A percentile compares a stretch with the other conserved stretches of the same genome.
Evolutionary conservation across 257 asterid species (phyloP).

Genomic region (Solanum ossicruentum): DNA sequence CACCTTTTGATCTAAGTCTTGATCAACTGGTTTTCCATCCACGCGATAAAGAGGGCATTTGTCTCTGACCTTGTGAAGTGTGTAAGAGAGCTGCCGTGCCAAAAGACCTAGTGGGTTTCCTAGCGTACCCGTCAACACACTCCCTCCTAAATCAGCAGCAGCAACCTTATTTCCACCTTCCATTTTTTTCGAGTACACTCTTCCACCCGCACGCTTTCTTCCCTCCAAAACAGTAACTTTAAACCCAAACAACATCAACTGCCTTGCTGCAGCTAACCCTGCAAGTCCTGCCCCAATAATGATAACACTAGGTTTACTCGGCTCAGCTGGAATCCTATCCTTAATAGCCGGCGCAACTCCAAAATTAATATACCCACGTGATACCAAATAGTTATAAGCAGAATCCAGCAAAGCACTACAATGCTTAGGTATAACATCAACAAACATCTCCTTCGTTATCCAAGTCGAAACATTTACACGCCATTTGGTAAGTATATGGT

Average conservation of each 20-base stretch:
- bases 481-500: conserved; percentile 77
- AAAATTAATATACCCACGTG: conserved; percentile 80
- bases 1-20: conserved; percentile 56
- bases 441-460: conserved; percentile 73
- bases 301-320: conserved; percentile 40
- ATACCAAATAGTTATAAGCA: conserved; percentile 57
- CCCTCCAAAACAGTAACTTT: conserved; percentile 89
- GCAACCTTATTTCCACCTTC: conserved; percentile 50
- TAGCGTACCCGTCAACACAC: conserved; percentile 84
- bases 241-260: conserved; percentile 84
- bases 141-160: conserved; percentile 93
- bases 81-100: conserved; percentile 70
- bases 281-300: conserved; percentile 92
- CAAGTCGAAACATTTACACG: conserved; percentile 72
- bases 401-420: conserved; percentile 48
- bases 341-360: conserved; percentile 79
- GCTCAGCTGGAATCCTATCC: conserved; percentile 42
- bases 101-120: conserved; percentile 94
- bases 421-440: conserved; percentile 58
- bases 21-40: conserved; percentile 73
- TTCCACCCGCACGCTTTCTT: conserved; percentile 89
- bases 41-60: conserved; percentile 76
- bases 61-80: conserved; percentile 90
- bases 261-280: conserved; percentile 95
- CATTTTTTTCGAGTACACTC: conserved; percentile 74